These are phyloP conservation scores for Picochlorum sp. DNA, from an alignment of 139 green algal species.

Conservation along the genomic window DNA sequence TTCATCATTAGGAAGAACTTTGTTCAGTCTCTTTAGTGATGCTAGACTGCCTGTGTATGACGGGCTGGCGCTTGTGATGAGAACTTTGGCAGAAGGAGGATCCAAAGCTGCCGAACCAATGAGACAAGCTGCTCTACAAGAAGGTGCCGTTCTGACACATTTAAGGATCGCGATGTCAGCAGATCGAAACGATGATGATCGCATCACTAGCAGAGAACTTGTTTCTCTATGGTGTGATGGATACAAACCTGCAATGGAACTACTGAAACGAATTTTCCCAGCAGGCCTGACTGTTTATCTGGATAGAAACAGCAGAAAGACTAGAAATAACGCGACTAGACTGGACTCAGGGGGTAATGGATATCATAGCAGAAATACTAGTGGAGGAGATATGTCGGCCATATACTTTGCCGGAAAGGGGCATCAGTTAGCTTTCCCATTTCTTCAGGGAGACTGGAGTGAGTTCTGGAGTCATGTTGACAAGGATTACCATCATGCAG, in stretches of 20 bases:
- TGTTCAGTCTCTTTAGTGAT: conserved; percentile 74
- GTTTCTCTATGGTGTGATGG: conserved; percentile 75
- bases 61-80: conserved; percentile 65
- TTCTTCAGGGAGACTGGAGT: conserved; percentile 58
- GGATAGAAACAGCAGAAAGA: neutral
- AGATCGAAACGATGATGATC: neutral
- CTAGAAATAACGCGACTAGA: neutral
- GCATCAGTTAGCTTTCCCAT: neutral
- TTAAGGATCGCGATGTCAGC: conserved; percentile 37
- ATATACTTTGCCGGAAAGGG: neutral
- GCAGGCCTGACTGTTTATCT: conserved; percentile 46
- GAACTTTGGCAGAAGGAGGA: conserved; percentile 61
- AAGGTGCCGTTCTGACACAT: conserved; percentile 76
- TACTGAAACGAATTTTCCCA: conserved; percentile 65
- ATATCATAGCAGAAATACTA: conserved; percentile 4
- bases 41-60: conserved; percentile 48
- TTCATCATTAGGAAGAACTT: conserved; percentile 49
- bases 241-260: conserved; percentile 52
- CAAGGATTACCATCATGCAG: conserved; percentile 67
- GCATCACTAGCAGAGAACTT: conserved; percentile 50
- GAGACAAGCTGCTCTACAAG: conserved; percentile 65
- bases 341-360: neutral
- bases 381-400: neutral
- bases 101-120: conserved; percentile 65
- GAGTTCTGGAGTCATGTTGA: conserved; percentile 61